These are phyloP conservation scores for Fusarium azukiicola DNA, from an alignment of 2,329 filamentous ascomycete genomes.

Conservation along the genomic window DNA sequence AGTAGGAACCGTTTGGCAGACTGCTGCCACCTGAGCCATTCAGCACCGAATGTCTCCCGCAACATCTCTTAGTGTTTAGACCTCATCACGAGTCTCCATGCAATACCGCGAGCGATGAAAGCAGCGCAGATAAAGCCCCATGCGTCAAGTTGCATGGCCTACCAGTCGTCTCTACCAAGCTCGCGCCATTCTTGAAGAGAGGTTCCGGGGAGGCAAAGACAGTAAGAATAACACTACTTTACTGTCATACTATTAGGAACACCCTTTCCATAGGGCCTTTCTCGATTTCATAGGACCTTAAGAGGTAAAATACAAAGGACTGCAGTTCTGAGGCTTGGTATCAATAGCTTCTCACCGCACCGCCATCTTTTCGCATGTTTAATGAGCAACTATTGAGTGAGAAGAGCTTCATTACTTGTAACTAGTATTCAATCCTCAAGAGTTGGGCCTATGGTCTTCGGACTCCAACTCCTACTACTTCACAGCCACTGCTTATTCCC, in stretches of 20 bases:
- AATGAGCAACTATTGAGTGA: too few relatives aligned
- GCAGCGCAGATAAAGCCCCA: background rate
- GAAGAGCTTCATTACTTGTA: too few relatives aligned
- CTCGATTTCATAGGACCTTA: background rate
- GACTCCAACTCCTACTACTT: background rate
- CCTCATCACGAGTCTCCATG: background rate
- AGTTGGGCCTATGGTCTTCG: too few relatives aligned
- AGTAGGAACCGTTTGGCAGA: background rate
- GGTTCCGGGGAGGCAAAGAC: background rate
- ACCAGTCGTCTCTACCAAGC: background rate
- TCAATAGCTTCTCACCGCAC: too few relatives aligned
- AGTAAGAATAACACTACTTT: background rate
- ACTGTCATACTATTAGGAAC: background rate
- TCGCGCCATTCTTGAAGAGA: background rate
- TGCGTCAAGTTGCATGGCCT: too few relatives aligned
- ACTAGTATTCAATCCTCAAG: too few relatives aligned
- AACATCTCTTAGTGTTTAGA: background rate
- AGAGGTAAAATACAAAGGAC: background rate
- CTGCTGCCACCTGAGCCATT: background rate
- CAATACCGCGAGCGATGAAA: background rate
- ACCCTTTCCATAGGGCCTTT: background rate
- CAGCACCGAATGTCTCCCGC: background rate
- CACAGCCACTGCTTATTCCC: conserved; percentile 74
- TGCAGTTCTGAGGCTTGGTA: background rate
- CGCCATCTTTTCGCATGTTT: too few relatives aligned